Base-by-base conservation (phyloP, 2,329 filamentous ascomycete species). In the Calonectria pauciramosa region DNA sequence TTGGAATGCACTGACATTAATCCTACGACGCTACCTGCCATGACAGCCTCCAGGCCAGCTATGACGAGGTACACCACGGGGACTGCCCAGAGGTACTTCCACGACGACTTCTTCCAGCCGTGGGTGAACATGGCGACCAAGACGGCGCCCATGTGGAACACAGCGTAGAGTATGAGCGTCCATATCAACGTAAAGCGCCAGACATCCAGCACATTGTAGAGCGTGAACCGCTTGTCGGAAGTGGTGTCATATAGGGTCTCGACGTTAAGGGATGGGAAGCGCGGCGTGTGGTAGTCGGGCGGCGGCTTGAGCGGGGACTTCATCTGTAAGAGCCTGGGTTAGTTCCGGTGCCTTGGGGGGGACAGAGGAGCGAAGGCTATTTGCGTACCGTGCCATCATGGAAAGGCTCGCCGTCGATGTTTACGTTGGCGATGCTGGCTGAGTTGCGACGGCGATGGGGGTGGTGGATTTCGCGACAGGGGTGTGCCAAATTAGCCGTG, bases 101-200 rank as follows among this genome's bases (percentile, higher is more conserved):
- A 91, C 60, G 88, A 88, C 47, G 86, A 88, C 67, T 86, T 86
- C 82, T 90, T 91, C 78, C 88, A 88, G 47, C 88, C 91, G 84
- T 97, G 94, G 80, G 96, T 93, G 54, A 91, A 86, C 78, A 96
- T 89, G 3, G 95, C 95, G 82, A 95, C 94, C 16, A 89, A 86
- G 0, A 94, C 92, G 3, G 94, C 94, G 41, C 92, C 89, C 23
- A 96, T 81, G 83, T 98, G 95, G 76, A 96, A 94, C 26, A 92
- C 88, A 41, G 91, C 92, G 80, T 94, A 96, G 78, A 95, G 91
- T 36, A 98, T 91, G 47, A 97, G 86, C 0, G 95, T 98, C 96
- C 96, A 98, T 82, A 93, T 90, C 20, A 97, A 86, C 1, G 95
- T 98, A 84, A 97, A 98, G 77, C 94, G 93, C 93, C 95, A 96